phyloP scores from a whole-genome alignment of 2,329 filamentous ascomycete genomes.

The Aspergillus amoenus region DNA sequence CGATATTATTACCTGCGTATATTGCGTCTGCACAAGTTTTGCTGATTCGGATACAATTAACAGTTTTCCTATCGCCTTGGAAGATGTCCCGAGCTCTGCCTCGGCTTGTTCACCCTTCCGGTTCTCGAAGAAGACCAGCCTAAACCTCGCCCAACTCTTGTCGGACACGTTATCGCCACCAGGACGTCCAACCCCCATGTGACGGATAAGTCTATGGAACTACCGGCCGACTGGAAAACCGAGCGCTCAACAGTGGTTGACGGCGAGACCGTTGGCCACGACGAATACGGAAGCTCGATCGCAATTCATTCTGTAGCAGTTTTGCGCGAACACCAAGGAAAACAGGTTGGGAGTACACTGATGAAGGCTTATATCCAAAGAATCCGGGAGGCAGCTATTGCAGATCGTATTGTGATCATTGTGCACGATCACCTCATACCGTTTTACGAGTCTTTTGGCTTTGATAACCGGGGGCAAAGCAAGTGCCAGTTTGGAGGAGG shows the following conservation, averaged over 20 bases:
- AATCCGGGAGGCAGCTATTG: slow-evolving; percentile 68
- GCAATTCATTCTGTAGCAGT: slow-evolving; percentile 82
- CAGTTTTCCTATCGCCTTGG: slow-evolving; percentile 76
- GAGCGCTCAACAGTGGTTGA: slow-evolving; percentile 40
- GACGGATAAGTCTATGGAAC: slow-evolving; percentile 74
- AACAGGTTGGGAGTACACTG: slow-evolving; percentile 71
- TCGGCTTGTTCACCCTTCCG: slow-evolving; percentile 72
- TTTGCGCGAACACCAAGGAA: slow-evolving; percentile 69
- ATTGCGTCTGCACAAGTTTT: not conserved
- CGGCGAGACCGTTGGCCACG: slow-evolving; percentile 61
- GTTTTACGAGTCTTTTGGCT: slow-evolving; percentile 78
- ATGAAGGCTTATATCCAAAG: slow-evolving; percentile 76
- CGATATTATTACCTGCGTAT: slow-evolving; percentile 11
- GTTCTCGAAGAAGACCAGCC: slow-evolving; percentile 52
- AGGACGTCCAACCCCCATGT: slow-evolving; percentile 64
- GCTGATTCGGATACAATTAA: slow-evolving; percentile 4
- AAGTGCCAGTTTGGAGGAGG: slow-evolving; percentile 72
- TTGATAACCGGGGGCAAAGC: slow-evolving; percentile 67
- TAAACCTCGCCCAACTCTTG: slow-evolving; percentile 63
- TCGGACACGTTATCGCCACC: slow-evolving; percentile 77
- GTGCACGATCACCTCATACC: slow-evolving; percentile 70
- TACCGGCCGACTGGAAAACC: slow-evolving; percentile 66
- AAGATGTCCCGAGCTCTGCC: slow-evolving; percentile 71
- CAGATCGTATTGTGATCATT: slow-evolving; percentile 72
- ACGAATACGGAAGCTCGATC: slow-evolving; percentile 70